Percentiles rank a stretch among this genome's conserved stretches.
phyloP scores from a whole-genome alignment of 129 eudicot genomes.

The Saussurea involucrata region DNA sequence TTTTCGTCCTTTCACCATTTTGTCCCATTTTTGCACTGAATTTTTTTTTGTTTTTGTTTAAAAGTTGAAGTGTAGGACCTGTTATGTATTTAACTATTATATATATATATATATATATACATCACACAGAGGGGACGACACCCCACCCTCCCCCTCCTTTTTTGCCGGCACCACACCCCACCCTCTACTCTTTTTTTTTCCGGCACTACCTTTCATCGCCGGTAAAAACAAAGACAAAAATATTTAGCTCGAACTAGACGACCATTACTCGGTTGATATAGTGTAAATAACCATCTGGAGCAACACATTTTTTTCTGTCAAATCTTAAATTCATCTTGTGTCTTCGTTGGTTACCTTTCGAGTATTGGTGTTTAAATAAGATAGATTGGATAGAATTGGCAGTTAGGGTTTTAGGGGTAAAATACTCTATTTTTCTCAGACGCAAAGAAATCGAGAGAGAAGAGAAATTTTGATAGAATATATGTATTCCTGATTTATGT shows the following conservation, averaged over 20 bases:
- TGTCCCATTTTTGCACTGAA: too few species aligned
- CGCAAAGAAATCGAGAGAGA: neutral
- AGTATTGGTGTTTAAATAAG: neutral
- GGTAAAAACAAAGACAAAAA: too few species aligned
- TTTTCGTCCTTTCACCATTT: too few species aligned
- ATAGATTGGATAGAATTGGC: neutral
- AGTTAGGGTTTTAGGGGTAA: neutral
- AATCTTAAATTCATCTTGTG: neutral
- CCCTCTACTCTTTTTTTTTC: too few species aligned
- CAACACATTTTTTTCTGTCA: neutral
- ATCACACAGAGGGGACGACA: too few species aligned
- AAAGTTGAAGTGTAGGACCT: too few species aligned
- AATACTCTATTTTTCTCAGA: neutral
- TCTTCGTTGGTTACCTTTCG: neutral
- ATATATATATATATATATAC: too few species aligned
- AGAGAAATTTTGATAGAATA: neutral
- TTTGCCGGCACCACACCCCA: too few species aligned
- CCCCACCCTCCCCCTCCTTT: too few species aligned
- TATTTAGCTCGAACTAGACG: neutral
- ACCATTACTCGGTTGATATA: neutral
- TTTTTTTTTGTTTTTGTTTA: too few species aligned
- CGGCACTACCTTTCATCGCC: too few species aligned
- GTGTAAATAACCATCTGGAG: neutral
- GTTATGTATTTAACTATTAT: too few species aligned
- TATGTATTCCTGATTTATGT: neutral